Evolutionary conservation across 2,329 filamentous ascomycete genomes (phyloP).

Genomic region (Diaporthe sp.): DNA sequence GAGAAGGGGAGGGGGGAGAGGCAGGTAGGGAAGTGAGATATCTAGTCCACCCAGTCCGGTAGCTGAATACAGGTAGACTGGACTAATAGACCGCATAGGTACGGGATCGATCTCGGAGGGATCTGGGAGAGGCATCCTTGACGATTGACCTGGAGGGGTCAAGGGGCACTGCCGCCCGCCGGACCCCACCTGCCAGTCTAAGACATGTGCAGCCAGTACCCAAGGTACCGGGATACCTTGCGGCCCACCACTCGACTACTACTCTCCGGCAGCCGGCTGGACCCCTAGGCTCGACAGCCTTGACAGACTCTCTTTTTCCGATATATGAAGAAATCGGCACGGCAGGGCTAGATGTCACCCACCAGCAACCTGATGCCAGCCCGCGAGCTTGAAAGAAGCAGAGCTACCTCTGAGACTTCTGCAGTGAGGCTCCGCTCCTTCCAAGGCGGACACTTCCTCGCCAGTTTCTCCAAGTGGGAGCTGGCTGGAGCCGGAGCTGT

Average conservation of each 20-base stretch:
- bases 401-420: too few relatives aligned
- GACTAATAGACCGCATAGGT: background rate
- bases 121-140: constrained; percentile 26
- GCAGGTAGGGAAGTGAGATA: constrained; percentile 3
- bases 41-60: constrained; percentile 20
- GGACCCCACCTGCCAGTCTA: constrained; percentile 20
- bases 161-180: constrained; percentile 27
- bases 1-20: background rate
- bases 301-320: background rate
- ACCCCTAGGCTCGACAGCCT: background rate
- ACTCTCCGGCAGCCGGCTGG: background rate
- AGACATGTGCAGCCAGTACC: background rate
- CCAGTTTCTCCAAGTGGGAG: background rate
- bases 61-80: constrained; percentile 14
- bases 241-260: background rate
- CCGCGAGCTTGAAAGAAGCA: background rate
- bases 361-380: background rate
- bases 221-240: constrained; percentile 7
- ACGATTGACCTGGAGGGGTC: constrained; percentile 11
- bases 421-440: background rate
- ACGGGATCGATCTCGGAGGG: constrained; percentile 21
- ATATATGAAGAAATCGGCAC: background rate
- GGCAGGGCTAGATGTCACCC: too few relatives aligned
- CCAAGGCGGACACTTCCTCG: background rate
- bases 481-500: background rate